These are phyloP conservation scores for Phlyctochytrium bullatum DNA, from an alignment of 192 early-diverging fungal species.

Conservation along the genomic window DNA sequence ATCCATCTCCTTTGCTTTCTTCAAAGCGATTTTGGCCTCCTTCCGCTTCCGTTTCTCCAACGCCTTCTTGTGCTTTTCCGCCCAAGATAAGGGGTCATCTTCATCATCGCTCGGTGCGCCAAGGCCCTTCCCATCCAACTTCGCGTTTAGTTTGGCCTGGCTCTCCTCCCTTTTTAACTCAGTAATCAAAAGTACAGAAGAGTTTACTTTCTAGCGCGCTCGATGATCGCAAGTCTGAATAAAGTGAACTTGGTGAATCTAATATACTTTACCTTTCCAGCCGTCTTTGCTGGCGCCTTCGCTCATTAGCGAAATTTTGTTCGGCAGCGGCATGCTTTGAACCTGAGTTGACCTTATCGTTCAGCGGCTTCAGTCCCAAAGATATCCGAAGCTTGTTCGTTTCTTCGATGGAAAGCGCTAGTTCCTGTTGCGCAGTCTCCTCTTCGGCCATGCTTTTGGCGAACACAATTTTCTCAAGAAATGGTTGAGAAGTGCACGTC, in stretches of 20 bases:
- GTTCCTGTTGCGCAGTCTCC: too few species aligned
- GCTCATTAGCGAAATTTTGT: slow-evolving; percentile 22
- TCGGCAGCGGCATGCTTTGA: slow-evolving; percentile 7
- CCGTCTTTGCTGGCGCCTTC: slow-evolving; percentile 15
- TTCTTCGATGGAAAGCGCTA: slow-evolving; percentile 45
- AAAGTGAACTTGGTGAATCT: too few species aligned
- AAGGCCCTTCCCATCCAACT: slow-evolving; percentile 57
- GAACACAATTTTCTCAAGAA: too few species aligned
- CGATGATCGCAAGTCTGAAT: too few species aligned
- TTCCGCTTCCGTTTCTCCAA: slow-evolving; percentile 47
- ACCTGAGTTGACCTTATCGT: neutral
- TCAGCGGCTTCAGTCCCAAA: slow-evolving; percentile 48
- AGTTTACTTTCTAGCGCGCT: neutral
- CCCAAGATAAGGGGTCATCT: slow-evolving; percentile 63
- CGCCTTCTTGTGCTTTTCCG: slow-evolving; percentile 49
- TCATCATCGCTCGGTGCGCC: slow-evolving; percentile 63
- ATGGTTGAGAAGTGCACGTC: too few species aligned
- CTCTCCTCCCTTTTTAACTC: slow-evolving; percentile 3
- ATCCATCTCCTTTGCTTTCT: slow-evolving; percentile 35
- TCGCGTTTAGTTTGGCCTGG: slow-evolving; percentile 7
- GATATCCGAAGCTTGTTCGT: slow-evolving; percentile 44
- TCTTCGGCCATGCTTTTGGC: too few species aligned
- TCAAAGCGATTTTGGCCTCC: slow-evolving; percentile 29
- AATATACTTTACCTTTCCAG: slow-evolving; percentile 12
- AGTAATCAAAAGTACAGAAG: neutral